Evolutionary conservation across 163 green algal species (phyloP).

Genomic region (Scenedesmus sp.): DNA sequence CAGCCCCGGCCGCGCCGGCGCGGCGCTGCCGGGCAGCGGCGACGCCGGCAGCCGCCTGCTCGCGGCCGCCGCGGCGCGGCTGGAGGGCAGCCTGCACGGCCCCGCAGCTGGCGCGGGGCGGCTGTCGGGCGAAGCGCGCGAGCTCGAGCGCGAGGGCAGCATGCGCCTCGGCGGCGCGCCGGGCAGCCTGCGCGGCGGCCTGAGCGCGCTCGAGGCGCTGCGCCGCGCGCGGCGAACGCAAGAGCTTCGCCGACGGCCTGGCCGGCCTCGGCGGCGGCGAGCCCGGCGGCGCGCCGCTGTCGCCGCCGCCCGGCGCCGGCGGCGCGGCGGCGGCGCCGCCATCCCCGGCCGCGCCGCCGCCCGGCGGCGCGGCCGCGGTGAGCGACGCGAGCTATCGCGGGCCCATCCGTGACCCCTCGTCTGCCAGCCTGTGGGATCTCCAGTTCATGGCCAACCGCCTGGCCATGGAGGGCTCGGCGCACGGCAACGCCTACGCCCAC

Average conservation of each 20-base stretch:
- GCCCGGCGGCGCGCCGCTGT: background rate
- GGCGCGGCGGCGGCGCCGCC: no score
- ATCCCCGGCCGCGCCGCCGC: no score
- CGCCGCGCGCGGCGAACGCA: constrained; percentile 19
- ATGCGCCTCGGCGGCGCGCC: background rate
- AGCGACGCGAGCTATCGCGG: constrained; percentile 32
- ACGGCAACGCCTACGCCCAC: constrained; percentile 39
- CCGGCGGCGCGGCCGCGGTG: no score
- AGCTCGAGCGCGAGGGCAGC: background rate
- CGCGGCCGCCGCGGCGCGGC: background rate
- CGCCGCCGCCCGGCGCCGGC: background rate
- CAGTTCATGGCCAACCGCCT: constrained; percentile 50
- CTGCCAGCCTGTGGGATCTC: constrained; percentile 50
- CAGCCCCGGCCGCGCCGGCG: background rate
- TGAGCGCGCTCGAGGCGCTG: constrained; percentile 44
- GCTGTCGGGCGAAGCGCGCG: background rate
- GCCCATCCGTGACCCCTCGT: constrained; percentile 21
- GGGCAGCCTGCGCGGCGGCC: constrained; percentile 27
- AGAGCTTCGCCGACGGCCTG: background rate
- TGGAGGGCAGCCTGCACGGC: constrained; percentile 32
- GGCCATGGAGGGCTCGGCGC: constrained; percentile 52
- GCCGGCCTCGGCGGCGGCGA: background rate
- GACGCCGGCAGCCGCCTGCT: background rate
- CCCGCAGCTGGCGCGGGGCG: background rate
- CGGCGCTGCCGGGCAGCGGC: background rate